A percentile compares a stretch with the other conserved stretches of the same genome.
Evolutionary conservation across 2,329 filamentous ascomycete species (phyloP).

Genomic region (Sporothrix inflata): DNA sequence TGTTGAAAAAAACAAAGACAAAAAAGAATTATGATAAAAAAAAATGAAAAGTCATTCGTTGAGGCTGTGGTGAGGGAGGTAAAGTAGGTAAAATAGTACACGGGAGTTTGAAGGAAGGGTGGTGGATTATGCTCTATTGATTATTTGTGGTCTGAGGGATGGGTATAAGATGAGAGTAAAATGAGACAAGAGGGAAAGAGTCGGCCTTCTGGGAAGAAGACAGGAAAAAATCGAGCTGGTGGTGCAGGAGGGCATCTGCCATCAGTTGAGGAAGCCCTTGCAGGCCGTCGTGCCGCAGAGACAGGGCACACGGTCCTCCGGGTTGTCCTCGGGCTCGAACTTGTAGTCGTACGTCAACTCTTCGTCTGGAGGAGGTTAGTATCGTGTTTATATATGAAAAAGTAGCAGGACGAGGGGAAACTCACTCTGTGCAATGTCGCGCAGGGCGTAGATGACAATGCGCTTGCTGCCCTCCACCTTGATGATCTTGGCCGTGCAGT

Average conservation of each 20-base stretch:
- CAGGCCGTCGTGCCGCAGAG: conserved; percentile 94
- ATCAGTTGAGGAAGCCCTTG: conserved; percentile 97
- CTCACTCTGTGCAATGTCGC: conserved; percentile 94
- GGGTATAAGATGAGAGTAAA: not conserved
- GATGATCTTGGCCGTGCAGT: conserved; percentile 99
- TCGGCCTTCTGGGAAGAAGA: not conserved
- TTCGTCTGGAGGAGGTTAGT: conserved; percentile 67
- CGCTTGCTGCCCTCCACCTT: conserved; percentile 97
- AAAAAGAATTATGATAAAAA: not conserved
- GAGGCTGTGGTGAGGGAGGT: not conserved
- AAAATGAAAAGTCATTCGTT: not conserved
- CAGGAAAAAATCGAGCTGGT: not conserved
- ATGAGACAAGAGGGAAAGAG: not conserved
- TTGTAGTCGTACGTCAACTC: conserved; percentile 99
- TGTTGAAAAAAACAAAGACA: conserved; percentile 12
- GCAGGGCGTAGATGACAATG: conserved; percentile 97
- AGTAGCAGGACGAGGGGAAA: conserved; percentile 37
- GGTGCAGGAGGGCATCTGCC: not conserved
- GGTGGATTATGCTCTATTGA: not conserved
- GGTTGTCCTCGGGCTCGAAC: conserved; percentile 96
- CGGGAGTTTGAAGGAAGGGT: not conserved
- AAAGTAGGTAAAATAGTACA: not conserved
- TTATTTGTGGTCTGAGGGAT: not conserved
- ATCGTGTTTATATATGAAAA: not conserved
- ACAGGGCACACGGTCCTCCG: conserved; percentile 93